phyloP scores from a whole-genome alignment of 179 eudicot species.

The Corrigiola litoralis region DNA sequence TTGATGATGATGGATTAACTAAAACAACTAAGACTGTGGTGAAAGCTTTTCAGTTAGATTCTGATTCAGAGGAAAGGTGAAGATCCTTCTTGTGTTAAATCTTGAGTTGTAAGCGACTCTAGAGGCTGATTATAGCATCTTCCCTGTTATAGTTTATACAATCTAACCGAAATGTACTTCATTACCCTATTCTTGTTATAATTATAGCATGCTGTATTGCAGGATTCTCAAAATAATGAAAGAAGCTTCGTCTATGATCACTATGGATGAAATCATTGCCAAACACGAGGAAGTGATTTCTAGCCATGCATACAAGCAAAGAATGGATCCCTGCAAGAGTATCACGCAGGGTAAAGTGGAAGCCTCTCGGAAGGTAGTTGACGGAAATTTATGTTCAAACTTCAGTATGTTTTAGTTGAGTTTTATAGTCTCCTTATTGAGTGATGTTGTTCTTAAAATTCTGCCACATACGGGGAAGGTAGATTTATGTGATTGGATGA shows the following conservation, averaged over 20 bases:
- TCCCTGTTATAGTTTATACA: background rate
- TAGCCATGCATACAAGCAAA: slow-evolving; percentile 30
- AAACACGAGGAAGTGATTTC: slow-evolving; percentile 36
- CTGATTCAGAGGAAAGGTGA: slow-evolving; percentile 38
- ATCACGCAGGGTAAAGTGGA: slow-evolving; percentile 70
- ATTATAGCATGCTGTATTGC: slow-evolving; percentile 17
- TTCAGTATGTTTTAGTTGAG: background rate
- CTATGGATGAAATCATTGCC: slow-evolving; percentile 43
- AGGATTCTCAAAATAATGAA: slow-evolving; percentile 55
- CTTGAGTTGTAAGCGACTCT: background rate
- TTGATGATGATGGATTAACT: slow-evolving; percentile 7
- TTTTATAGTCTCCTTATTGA: background rate
- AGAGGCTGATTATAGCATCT: too few relatives aligned
- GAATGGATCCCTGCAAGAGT: slow-evolving; percentile 32
- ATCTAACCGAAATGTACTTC: background rate
- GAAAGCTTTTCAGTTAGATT: slow-evolving; percentile 20
- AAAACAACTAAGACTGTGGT: slow-evolving; percentile 8
- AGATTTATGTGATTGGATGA: background rate
- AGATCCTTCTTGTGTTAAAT: background rate
- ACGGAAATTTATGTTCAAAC: background rate
- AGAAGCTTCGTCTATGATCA: slow-evolving; percentile 44
- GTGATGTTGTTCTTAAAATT: background rate
- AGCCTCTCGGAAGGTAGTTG: slow-evolving; percentile 44
- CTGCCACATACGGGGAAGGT: background rate
- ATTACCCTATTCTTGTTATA: slow-evolving; percentile 4